Conservation (phyloP, 306 rosid species). For the Citrullus amarus region DNA sequence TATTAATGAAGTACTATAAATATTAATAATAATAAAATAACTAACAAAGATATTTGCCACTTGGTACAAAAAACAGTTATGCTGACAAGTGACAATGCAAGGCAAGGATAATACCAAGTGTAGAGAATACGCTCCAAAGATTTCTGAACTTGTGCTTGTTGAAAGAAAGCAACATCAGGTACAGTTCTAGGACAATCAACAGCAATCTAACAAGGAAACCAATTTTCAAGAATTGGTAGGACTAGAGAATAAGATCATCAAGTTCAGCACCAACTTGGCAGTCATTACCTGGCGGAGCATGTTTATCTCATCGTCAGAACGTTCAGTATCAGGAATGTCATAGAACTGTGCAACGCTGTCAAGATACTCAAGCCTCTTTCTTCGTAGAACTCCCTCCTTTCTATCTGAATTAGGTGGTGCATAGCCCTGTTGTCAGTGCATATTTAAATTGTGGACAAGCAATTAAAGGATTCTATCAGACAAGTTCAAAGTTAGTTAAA, state of each 20-base stretch:
- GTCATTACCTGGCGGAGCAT: conserved; percentile 90
- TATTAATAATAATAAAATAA: background rate
- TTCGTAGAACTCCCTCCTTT: conserved; percentile 85
- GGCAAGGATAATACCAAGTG: conserved; percentile 42
- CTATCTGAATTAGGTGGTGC: conserved; percentile 99
- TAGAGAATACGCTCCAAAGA: conserved; percentile 90
- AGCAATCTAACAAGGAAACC: conserved; percentile 38
- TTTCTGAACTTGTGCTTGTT: conserved; percentile 76
- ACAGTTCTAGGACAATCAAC: conserved; percentile 97
- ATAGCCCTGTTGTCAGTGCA: conserved; percentile 93
- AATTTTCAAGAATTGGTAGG: conserved; percentile 16
- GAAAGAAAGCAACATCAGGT: conserved; percentile 87
- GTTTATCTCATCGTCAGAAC: conserved; percentile 90
- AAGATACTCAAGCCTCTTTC: conserved; percentile 94
- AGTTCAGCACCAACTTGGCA: background rate
- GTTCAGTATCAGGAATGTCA: conserved; percentile 77
- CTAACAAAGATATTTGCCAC: background rate
- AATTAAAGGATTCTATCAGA: conserved; percentile 3
- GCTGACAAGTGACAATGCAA: background rate
- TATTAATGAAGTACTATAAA: background rate
- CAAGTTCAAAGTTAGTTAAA: background rate
- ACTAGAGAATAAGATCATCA: background rate
- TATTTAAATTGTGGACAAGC: conserved; percentile 51
- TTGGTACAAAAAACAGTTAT: background rate
- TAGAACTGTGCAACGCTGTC: conserved; percentile 80